Percentiles rank a stretch among this genome's conserved stretches.
These are phyloP conservation scores for Stemphylium beticola DNA, from an alignment of 2,329 filamentous ascomycete species.

Conservation along the genomic window DNA sequence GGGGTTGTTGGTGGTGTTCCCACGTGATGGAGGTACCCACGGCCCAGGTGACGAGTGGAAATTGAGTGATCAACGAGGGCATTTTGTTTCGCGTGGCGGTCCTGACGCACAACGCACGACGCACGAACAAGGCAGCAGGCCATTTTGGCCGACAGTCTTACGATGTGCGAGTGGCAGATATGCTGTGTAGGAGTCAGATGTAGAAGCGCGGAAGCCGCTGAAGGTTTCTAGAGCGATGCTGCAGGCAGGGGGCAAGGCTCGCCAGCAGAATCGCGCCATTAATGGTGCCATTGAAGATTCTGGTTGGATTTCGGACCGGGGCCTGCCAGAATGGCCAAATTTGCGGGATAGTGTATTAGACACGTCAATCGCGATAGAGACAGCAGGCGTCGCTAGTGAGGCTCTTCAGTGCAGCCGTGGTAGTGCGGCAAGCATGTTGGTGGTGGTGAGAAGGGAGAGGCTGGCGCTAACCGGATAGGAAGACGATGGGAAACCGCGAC, in stretches of 20 bases:
- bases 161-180: background rate
- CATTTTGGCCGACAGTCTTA: background rate
- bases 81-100: slow-evolving; percentile 1
- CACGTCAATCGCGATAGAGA: slow-evolving; percentile 2
- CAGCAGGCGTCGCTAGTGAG: slow-evolving; percentile 2
- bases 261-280: slow-evolving; percentile 3
- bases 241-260: slow-evolving; percentile 1
- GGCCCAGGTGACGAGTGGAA: background rate
- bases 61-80: background rate
- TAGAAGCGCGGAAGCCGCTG: slow-evolving; percentile 11
- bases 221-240: slow-evolving; percentile 3
- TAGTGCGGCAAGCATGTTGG: background rate
- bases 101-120: too few species aligned
- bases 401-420: slow-evolving; percentile 1
- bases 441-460: background rate
- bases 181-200: background rate
- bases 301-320: slow-evolving; percentile 1
- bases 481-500: background rate
- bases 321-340: background rate
- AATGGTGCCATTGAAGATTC: slow-evolving; percentile 4
- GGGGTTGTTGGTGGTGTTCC: slow-evolving; percentile 2
- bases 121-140: background rate
- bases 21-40: slow-evolving; percentile 9
- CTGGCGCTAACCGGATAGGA: background rate
- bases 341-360: slow-evolving; percentile 5